Evolutionary conservation across 257 asterid genomes (phyloP).

Genomic region (Solanum piurae): DNA sequence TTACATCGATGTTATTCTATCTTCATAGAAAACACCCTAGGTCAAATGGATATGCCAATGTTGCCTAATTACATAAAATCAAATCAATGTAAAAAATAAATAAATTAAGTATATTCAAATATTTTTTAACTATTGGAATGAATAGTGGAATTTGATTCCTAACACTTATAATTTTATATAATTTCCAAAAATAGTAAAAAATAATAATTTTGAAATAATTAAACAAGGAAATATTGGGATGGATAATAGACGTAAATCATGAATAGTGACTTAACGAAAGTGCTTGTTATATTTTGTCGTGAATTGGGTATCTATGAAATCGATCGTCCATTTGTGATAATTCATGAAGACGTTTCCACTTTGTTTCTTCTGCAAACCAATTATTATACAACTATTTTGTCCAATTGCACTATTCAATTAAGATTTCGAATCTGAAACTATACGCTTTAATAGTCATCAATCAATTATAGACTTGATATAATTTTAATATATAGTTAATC

Average conservation of each 20-base stretch:
- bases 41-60: not conserved
- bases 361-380: not conserved
- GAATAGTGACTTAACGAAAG: not conserved
- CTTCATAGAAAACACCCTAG: not conserved
- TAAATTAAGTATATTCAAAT: no score
- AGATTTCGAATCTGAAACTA: not conserved
- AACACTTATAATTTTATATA: not conserved
- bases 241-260: not conserved
- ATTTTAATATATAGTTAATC: not conserved
- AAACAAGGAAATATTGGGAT: not conserved
- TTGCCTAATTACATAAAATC: not conserved
- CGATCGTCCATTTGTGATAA: not conserved
- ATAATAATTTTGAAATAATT: not conserved
- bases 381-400: not conserved
- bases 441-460: not conserved
- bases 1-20: not conserved
- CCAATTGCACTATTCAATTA: not conserved
- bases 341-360: not conserved
- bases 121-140: no score
- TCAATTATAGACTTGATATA: not conserved
- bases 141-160: not conserved
- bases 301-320: not conserved
- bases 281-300: not conserved
- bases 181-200: no score
- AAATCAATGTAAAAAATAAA: no score